A percentile compares a stretch with the other conserved stretches of the same genome.
Conservation (phyloP, 352 stramenopile genomes). For the Phytophthora citrophthora region DNA sequence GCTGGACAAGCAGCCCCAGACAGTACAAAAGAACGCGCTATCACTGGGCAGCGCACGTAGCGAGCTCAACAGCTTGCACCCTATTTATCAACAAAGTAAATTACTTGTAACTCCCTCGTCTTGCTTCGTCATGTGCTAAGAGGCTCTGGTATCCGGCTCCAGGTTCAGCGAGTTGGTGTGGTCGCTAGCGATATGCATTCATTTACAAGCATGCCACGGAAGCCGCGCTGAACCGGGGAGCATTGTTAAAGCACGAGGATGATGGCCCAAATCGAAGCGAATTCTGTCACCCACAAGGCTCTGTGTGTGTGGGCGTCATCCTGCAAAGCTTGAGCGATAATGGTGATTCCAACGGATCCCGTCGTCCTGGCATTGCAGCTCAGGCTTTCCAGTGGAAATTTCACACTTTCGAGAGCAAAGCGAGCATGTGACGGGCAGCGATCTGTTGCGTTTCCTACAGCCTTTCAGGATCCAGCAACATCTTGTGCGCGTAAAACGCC, state of each 20-base stretch:
- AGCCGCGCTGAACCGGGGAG: neutral
- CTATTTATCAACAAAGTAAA: constrained; percentile 40
- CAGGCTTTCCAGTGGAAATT: constrained; percentile 13
- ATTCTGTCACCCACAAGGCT: neutral
- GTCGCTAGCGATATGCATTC: too few species aligned
- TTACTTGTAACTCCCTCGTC: constrained; percentile 18
- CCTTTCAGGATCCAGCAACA: constrained; percentile 8
- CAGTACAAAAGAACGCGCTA: constrained; percentile 9
- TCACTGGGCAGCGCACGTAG: constrained; percentile 11
- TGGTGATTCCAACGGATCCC: constrained; percentile 11
- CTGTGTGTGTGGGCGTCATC: constrained; percentile 11
- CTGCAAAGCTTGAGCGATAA: constrained; percentile 8
- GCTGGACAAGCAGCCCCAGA: constrained; percentile 8
- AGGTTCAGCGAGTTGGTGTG: neutral
- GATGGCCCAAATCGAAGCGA: constrained; percentile 6
- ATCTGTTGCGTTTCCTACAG: constrained; percentile 9
- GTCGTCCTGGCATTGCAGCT: constrained; percentile 26
- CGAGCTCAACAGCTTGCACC: constrained; percentile 15
- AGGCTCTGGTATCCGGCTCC: neutral
- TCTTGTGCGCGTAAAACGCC: constrained; percentile 35
- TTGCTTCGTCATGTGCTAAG: constrained; percentile 2
- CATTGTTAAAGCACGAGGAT: constrained; percentile 4
- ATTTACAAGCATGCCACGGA: neutral
- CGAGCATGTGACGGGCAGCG: constrained; percentile 8
- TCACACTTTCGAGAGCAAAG: neutral